Evolutionary conservation across 352 stramenopile genomes (phyloP).

Genomic region (Globisporangium splendens): DNA sequence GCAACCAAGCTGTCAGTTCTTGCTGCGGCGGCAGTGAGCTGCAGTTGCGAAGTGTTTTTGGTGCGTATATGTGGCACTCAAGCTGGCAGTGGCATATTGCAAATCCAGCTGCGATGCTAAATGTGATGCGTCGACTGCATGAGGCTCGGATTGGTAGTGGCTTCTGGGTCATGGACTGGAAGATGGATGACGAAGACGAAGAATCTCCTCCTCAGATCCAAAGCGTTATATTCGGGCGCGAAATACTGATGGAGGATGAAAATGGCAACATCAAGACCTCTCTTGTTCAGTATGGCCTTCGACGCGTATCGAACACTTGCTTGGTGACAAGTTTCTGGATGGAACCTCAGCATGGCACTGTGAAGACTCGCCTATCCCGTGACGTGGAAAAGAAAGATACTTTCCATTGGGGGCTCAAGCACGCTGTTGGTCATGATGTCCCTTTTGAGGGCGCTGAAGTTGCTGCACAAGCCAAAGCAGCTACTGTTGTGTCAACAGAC

Average conservation of each 20-base stretch:
- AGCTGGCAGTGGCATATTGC: conserved; percentile 81
- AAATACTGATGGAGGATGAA: conserved; percentile 83
- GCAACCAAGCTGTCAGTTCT: conserved; percentile 26
- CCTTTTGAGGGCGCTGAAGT: conserved; percentile 41
- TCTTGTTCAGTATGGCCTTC: conserved; percentile 77
- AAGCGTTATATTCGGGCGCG: conserved; percentile 78
- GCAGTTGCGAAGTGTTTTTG: conserved; percentile 71
- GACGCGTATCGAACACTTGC: conserved; percentile 66
- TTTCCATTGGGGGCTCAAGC: conserved; percentile 65
- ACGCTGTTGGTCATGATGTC: conserved; percentile 64
- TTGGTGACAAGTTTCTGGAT: conserved; percentile 88
- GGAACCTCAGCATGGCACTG: conserved; percentile 76
- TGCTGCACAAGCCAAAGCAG: conserved; percentile 1
- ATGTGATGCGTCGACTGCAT: conserved; percentile 72
- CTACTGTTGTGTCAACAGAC: conserved; percentile 2
- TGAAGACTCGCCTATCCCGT: conserved; percentile 52
- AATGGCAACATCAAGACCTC: conserved; percentile 69
- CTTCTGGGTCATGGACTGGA: conserved; percentile 85
- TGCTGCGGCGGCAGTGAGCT: conserved; percentile 83
- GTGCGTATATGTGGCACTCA: conserved; percentile 85
- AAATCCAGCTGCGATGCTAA: conserved; percentile 44
- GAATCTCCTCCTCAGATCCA: conserved; percentile 41
- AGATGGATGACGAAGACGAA: conserved; percentile 56
- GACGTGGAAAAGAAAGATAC: conserved; percentile 40
- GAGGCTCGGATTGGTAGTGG: conserved; percentile 63